Conservation (phyloP, 2,329 filamentous ascomycete species). For the Tolypocladium endophyticum region DNA sequence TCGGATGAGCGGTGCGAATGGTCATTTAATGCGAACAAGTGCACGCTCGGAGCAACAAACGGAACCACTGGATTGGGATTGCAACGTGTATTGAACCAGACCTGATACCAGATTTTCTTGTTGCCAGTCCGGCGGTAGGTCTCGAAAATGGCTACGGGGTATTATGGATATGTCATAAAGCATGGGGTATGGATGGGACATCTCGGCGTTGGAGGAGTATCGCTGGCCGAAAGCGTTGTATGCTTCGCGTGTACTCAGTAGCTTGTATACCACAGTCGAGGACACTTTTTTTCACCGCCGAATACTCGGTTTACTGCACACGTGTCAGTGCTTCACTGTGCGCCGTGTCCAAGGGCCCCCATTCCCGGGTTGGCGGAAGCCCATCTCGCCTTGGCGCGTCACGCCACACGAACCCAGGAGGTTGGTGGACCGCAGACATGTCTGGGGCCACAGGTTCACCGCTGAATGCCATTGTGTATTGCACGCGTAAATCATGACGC, state of each 20-base stretch:
- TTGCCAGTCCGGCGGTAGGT: neutral
- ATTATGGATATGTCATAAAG: neutral
- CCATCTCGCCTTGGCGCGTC: neutral
- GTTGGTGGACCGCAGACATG: neutral
- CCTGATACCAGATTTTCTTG: neutral
- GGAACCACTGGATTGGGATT: neutral
- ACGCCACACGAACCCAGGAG: neutral
- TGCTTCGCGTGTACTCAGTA: neutral
- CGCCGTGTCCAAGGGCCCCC: neutral
- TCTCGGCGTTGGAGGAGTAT: neutral
- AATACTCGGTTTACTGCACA: neutral
- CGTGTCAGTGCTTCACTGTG: neutral
- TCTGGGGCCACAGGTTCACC: no score
- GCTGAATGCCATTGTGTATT: neutral
- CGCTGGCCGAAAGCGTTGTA: neutral
- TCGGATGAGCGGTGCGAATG: neutral
- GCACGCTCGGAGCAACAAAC: neutral
- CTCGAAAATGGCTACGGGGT: neutral
- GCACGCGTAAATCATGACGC: neutral
- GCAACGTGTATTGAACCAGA: neutral
- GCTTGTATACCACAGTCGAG: neutral
- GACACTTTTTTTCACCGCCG: neutral
- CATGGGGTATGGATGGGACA: neutral
- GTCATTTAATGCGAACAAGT: neutral
- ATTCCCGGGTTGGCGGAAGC: neutral